A percentile compares a stretch with the other conserved stretches of the same genome.
phyloP scores from a whole-genome alignment of 2,329 filamentous ascomycete species.

The Diaporthe aspalathi region DNA sequence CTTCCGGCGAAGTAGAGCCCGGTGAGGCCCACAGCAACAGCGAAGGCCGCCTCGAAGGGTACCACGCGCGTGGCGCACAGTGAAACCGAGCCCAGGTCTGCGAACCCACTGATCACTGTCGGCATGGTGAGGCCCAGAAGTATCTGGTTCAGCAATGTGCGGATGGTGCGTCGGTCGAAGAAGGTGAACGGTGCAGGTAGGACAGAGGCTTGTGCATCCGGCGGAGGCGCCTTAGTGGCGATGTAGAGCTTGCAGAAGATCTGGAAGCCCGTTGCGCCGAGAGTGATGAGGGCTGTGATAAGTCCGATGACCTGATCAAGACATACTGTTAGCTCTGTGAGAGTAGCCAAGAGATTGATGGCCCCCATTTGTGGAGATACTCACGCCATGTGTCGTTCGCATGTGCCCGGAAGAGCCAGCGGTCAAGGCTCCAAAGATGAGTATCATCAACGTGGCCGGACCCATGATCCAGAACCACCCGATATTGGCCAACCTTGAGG shows the following conservation, averaged over 20 bases:
- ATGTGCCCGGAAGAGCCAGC: conserved; percentile 45
- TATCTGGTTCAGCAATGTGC: conserved; percentile 44
- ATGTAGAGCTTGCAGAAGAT: conserved; percentile 42
- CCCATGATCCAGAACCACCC: conserved; percentile 45
- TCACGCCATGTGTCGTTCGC: conserved; percentile 47
- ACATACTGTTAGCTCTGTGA: not conserved
- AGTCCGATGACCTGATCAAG: conserved; percentile 46
- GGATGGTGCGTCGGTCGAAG: conserved; percentile 28
- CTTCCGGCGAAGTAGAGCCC: conserved; percentile 43
- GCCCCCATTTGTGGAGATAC: conserved; percentile 21
- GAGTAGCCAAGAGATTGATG: rapidly evolving
- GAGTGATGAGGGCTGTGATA: conserved; percentile 44
- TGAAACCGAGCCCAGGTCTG: conserved; percentile 44
- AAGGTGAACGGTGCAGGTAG: conserved; percentile 19
- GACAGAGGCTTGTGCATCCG: not conserved
- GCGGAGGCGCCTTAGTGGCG: not conserved
- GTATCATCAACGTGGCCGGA: conserved; percentile 43
- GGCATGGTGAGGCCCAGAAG: conserved; percentile 44
- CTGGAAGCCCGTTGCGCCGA: conserved; percentile 44
- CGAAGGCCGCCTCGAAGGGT: conserved; percentile 44
- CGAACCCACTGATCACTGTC: conserved; percentile 46
- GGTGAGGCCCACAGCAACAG: conserved; percentile 44
- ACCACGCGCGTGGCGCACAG: conserved; percentile 47
- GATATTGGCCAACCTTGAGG: conserved; percentile 43
- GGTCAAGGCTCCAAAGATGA: conserved; percentile 46